A percentile compares a stretch with the other conserved stretches of the same genome.
phyloP scores from a whole-genome alignment of 805 yeast genomes.

The Starmerella stigmatis region DNA sequence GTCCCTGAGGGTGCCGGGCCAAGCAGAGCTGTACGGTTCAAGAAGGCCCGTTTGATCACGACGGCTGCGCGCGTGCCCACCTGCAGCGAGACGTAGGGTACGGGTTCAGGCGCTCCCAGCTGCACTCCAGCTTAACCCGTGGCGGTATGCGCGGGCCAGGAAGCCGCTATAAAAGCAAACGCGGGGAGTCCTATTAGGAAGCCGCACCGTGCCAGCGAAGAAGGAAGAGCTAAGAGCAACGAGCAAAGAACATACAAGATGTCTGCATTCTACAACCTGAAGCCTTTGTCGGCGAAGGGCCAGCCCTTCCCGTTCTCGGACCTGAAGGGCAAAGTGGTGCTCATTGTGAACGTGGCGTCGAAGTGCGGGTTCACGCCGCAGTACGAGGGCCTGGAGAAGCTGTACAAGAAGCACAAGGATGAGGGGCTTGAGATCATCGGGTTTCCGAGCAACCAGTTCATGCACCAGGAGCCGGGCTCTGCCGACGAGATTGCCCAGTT shows the following conservation, averaged over 20 bases:
- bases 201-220: too few relatives aligned
- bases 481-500: conserved; percentile 60
- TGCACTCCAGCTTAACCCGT: too few relatives aligned
- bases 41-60: too few relatives aligned
- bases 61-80: too few relatives aligned
- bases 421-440: conserved; percentile 61
- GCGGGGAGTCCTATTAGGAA: too few relatives aligned
- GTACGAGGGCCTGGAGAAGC: conserved; percentile 57
- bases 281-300: conserved; percentile 52
- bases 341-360: conserved; percentile 81
- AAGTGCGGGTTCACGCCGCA: conserved; percentile 76
- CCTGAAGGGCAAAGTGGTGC: conserved; percentile 68
- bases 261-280: conserved; percentile 57
- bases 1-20: too few relatives aligned
- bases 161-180: too few relatives aligned
- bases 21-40: too few relatives aligned
- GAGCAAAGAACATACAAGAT: conserved; percentile 25
- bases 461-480: conserved; percentile 63
- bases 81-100: too few relatives aligned
- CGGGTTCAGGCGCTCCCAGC: too few relatives aligned
- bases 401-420: conserved; percentile 55
- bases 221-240: neutral
- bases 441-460: conserved; percentile 89
- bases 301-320: conserved; percentile 49
- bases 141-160: too few relatives aligned